phyloP scores from a whole-genome alignment of 1,284 basidiomycete species.

The Peniophora sp. region DNA sequence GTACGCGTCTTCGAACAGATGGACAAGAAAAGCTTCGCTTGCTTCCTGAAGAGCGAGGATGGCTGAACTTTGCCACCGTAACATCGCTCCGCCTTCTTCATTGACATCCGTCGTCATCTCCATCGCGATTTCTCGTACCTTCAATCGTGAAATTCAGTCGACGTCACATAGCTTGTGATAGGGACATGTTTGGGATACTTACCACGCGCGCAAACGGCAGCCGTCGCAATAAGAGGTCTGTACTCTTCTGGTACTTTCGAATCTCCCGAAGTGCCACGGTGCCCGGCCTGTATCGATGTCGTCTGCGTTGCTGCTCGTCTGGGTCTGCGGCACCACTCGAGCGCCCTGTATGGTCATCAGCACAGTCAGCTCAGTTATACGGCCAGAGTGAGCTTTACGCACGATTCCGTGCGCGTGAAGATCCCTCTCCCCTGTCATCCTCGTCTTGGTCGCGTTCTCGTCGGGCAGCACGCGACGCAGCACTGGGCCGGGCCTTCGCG shows the following conservation, averaged over 20 bases:
- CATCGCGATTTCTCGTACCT: slow-evolving; percentile 90
- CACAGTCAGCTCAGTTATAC: neutral
- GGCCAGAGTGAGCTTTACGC: neutral
- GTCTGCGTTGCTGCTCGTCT: slow-evolving; percentile 23
- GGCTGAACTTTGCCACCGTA: slow-evolving; percentile 91
- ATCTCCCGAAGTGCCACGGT: slow-evolving; percentile 89
- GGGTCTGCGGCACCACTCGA: neutral
- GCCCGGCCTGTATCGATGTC: slow-evolving; percentile 71
- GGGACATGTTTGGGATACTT: slow-evolving; percentile 22
- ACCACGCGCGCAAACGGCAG: slow-evolving; percentile 91
- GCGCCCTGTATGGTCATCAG: neutral
- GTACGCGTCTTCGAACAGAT: slow-evolving; percentile 94
- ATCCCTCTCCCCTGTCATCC: slow-evolving; percentile 3
- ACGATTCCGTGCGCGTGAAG: slow-evolving; percentile 7
- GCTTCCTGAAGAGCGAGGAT: slow-evolving; percentile 90
- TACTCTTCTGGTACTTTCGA: slow-evolving; percentile 88
- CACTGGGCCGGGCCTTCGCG: slow-evolving; percentile 46
- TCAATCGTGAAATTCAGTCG: slow-evolving; percentile 6
- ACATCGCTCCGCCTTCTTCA: slow-evolving; percentile 45
- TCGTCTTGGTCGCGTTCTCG: neutral
- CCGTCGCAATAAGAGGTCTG: slow-evolving; percentile 81
- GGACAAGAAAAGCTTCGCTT: slow-evolving; percentile 89
- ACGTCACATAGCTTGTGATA: neutral
- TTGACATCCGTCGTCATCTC: slow-evolving; percentile 78
- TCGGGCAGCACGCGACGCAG: slow-evolving; percentile 48